Conservation (phyloP, 2,329 filamentous ascomycete genomes). For the Xylariaceae sp. region DNA sequence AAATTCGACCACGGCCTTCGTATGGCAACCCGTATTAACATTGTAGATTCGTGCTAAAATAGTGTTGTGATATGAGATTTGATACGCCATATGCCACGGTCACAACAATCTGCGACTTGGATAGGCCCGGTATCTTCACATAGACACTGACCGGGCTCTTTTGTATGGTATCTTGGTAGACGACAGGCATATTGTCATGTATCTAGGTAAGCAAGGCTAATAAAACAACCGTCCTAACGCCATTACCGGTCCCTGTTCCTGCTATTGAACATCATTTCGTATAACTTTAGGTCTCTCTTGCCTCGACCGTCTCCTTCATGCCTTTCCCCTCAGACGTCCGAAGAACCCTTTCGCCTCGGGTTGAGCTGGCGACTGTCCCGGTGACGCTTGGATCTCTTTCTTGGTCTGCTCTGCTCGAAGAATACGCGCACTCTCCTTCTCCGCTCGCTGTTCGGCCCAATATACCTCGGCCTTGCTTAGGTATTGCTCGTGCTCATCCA, state of each 20-base stretch:
- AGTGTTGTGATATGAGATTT: too few relatives aligned
- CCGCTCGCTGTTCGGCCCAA: constrained; percentile 35
- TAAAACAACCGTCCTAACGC: constrained; percentile 26
- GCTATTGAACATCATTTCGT: constrained; percentile 24
- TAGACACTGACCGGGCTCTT: too few relatives aligned
- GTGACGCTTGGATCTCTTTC: constrained; percentile 26
- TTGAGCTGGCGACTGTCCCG: constrained; percentile 19
- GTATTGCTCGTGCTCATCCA: constrained; percentile 44
- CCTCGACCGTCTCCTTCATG: constrained; percentile 4
- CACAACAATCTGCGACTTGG: too few relatives aligned
- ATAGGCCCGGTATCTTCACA: too few relatives aligned
- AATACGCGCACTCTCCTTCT: constrained; percentile 27
- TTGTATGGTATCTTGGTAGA: constrained; percentile 9
- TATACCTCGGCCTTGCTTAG: constrained; percentile 43
- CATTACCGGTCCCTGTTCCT: constrained; percentile 21
- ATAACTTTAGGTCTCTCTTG: neutral
- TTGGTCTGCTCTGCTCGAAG: constrained; percentile 26
- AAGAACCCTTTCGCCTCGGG: constrained; percentile 21
- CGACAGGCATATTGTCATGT: constrained; percentile 9
- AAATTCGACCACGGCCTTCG: too few relatives aligned
- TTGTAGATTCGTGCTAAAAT: too few relatives aligned
- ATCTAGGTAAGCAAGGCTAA: constrained; percentile 19
- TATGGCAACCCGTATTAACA: too few relatives aligned
- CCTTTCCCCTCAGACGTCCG: constrained; percentile 21
- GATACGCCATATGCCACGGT: too few relatives aligned